Conservation (phyloP, 306 rosid species). For the Leucaena leucocephala region DNA sequence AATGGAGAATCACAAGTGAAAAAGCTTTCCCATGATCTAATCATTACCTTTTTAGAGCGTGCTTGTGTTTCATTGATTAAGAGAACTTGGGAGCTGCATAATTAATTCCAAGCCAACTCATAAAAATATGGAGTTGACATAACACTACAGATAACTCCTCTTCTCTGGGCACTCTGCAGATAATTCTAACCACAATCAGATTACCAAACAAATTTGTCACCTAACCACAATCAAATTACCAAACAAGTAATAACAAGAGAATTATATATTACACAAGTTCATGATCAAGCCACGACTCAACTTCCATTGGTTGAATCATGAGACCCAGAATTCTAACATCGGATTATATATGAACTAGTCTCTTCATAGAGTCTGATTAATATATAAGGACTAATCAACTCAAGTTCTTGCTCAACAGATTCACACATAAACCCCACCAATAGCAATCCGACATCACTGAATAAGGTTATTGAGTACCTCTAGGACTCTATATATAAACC, state of each 20-base stretch:
- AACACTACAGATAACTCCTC: conserved; percentile 11
- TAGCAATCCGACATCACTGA: conserved; percentile 46
- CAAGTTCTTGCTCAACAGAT: conserved; percentile 53
- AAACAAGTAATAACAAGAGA: conserved; percentile 46
- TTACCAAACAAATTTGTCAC: not conserved
- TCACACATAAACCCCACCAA: conserved; percentile 41
- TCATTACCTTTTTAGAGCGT: conserved; percentile 15
- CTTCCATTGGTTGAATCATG: conserved; percentile 29
- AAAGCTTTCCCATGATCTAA: conserved; percentile 21
- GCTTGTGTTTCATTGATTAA: conserved; percentile 32
- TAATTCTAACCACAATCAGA: not conserved
- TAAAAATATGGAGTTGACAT: conserved; percentile 19
- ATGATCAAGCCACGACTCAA: conserved; percentile 34
- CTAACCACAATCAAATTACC: conserved; percentile 40
- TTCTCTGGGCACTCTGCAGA: conserved; percentile 16
- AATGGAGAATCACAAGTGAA: not conserved
- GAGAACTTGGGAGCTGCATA: conserved; percentile 32
- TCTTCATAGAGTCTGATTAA: conserved; percentile 31
- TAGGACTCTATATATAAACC: conserved; percentile 31
- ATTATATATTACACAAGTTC: conserved; percentile 47
- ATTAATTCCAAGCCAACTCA: conserved; percentile 39
- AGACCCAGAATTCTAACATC: conserved; percentile 40
- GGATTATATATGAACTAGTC: conserved; percentile 46
- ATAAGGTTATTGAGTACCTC: conserved; percentile 36
- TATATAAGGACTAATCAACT: conserved; percentile 30